Percentiles rank a stretch among this genome's conserved stretches.
Conservation (phyloP, 768 basidiomycete species). For the Botryobasidium botryosum region DNA sequence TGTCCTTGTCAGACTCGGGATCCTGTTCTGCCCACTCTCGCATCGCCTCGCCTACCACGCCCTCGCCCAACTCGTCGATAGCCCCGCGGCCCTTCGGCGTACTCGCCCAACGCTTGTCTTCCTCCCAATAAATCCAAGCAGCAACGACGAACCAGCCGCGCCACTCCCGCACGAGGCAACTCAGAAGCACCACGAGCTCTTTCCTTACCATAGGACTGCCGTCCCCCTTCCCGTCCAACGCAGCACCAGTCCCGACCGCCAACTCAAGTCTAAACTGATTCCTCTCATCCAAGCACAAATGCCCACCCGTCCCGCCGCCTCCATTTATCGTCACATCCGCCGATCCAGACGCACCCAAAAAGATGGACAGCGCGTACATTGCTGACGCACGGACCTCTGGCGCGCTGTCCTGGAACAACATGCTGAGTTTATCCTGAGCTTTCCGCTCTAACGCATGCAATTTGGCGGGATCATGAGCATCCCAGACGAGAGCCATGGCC, state of each 20-base stretch:
- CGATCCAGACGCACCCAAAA: conserved; percentile 78
- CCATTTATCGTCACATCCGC: conserved; percentile 47
- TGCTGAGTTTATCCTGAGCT: conserved; percentile 68
- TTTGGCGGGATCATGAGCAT: conserved; percentile 78
- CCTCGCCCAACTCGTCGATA: conserved; percentile 47
- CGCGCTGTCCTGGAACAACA: conserved; percentile 60
- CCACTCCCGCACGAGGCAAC: conserved; percentile 91
- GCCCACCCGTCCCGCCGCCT: conserved; percentile 75
- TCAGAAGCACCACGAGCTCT: conserved; percentile 80
- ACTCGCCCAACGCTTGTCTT: conserved; percentile 28
- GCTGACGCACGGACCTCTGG: conserved; percentile 88
- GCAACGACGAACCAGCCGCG: conserved; percentile 90
- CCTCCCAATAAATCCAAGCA: conserved; percentile 94
- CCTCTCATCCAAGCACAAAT: conserved; percentile 55
- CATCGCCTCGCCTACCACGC: conserved; percentile 66
- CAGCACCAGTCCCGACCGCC: conserved; percentile 75
- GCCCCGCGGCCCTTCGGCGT: background rate
- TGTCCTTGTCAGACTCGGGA: conserved; percentile 38
- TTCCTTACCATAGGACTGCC: conserved; percentile 94
- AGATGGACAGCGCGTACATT: conserved; percentile 80
- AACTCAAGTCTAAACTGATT: conserved; percentile 61
- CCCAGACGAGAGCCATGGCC: conserved; percentile 93
- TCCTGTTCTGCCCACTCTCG: conserved; percentile 33
- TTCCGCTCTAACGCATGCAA: conserved; percentile 60
- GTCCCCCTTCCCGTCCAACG: conserved; percentile 79